phyloP scores from a whole-genome alignment of 2,329 filamentous ascomycete species.

The Neonectria punicea region DNA sequence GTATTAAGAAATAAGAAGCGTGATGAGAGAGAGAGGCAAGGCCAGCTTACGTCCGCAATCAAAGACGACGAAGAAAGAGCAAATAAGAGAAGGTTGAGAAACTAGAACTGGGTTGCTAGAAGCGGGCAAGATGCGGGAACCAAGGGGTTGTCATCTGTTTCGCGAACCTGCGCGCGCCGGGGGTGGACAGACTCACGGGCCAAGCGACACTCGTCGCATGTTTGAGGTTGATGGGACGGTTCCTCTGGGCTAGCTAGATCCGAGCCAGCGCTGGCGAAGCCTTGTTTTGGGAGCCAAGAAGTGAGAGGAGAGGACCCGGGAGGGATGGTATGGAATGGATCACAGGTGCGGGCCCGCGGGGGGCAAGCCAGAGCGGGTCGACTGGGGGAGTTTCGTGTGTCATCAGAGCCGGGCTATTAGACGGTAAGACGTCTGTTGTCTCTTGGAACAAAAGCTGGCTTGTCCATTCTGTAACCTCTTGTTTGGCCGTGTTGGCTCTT shows the following conservation, averaged over 20 bases:
- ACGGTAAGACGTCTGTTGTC: neutral
- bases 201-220: constrained; percentile 43
- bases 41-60: constrained; percentile 10
- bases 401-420: constrained; percentile 11
- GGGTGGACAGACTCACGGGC: constrained; percentile 30
- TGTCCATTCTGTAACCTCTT: neutral
- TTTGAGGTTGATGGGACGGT: constrained; percentile 65
- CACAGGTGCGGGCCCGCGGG: constrained; percentile 16
- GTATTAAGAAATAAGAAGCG: constrained; percentile 16
- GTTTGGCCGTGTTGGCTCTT: neutral
- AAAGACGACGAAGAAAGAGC: neutral
- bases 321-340: constrained; percentile 21
- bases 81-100: neutral
- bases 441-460: neutral
- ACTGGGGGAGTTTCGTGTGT: constrained; percentile 34
- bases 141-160: constrained; percentile 28
- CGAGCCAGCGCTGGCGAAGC: constrained; percentile 16
- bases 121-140: constrained; percentile 12
- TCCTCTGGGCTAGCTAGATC: constrained; percentile 33
- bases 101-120: neutral
- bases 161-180: constrained; percentile 13
- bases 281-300: constrained; percentile 6
- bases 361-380: constrained; percentile 1
- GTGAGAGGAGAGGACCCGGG: constrained; percentile 16
- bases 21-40: constrained; percentile 17